Evolutionary conservation across 225 moss, liverwort and hornwort genomes (phyloP), one percentile per base, ranked within the genome.

Genomic region (Marchantia paleacea): DNA sequence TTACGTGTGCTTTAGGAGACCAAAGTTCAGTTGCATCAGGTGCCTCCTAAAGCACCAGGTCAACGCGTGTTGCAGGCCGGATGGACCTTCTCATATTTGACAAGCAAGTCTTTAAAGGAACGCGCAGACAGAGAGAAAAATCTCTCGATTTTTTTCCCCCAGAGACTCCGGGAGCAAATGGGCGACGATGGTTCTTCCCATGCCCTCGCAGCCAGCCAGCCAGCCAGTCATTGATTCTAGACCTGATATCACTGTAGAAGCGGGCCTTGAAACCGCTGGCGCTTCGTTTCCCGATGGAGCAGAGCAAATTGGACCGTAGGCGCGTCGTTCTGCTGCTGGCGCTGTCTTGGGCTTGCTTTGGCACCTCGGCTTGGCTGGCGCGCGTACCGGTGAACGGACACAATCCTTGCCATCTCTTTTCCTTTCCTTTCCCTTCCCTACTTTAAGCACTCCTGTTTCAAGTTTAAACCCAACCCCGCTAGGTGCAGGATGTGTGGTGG

Each of bases 11-110:
- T 73, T 73, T 73, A 73, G 52, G 52, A 73, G 73, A 73, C 73
- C 73, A 73, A 28, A 1, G 73, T 54, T 54, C 53, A 25, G 53
- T 52, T 52, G 25, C 53, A 11, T 52, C 53, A 25, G 26, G 47
- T 25, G 16, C 25, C 53, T 73, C 69, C 8, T 47, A 8, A 70
- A 47, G 48, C 69, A 52, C 52, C 73, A 73, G 73, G 73, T 73
- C 73, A 73, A 73, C 73, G 73, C 52, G 73, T 73, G 73, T 54
- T 73, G 73, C 73, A 73, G 73, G 73, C 39, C 20, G 31, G 69
- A 69, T 69, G 39, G 31, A 31, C 39, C 4, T 70, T 70, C 47
- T 2, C 9, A 70, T 0, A 19, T 70, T 70, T 18, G 69, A 18
- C 19, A 48, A 48, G 19, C 14, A 0, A 26, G 15, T 6, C 31